A percentile compares a stretch with the other conserved stretches of the same genome.
These are phyloP conservation scores for Acanthamoeba polyphaga DNA, from an alignment of 208 protist genomes.

Conservation along the genomic window DNA sequence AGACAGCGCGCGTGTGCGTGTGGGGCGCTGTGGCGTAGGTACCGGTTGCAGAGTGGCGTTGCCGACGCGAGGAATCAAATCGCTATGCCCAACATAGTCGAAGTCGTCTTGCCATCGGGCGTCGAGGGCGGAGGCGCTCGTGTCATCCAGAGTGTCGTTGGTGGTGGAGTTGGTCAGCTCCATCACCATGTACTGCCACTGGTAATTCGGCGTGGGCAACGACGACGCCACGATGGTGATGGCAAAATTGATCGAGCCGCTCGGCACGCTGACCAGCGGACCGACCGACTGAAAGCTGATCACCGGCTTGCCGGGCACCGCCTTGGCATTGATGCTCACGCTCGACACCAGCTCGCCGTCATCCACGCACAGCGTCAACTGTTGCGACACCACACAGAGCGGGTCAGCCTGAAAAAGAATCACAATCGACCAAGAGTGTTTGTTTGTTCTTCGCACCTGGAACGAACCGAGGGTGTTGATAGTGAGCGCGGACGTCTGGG, in stretches of 20 bases:
- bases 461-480: background rate
- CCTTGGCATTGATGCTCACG: background rate
- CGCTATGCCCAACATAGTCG: too few relatives aligned
- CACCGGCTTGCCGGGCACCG: background rate
- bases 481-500: background rate
- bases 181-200: constrained; percentile 19
- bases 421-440: background rate
- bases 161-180: background rate
- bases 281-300: background rate
- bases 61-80: too few relatives aligned
- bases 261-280: too few relatives aligned
- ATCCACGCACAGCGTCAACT: background rate
- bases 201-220: background rate
- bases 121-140: background rate
- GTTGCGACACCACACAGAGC: background rate
- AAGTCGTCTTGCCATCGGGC: too few relatives aligned
- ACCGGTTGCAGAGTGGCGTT: too few relatives aligned
- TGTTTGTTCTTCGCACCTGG: background rate
- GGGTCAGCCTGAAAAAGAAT: too few relatives aligned
- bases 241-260: background rate
- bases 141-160: background rate
- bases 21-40: too few relatives aligned
- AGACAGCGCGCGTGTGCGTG: background rate
- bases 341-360: background rate
- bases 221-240: background rate